Evolutionary conservation across 805 yeast genomes (phyloP), one percentile per base, ranked within the genome.

Genomic region (Yarrowia bubula): DNA sequence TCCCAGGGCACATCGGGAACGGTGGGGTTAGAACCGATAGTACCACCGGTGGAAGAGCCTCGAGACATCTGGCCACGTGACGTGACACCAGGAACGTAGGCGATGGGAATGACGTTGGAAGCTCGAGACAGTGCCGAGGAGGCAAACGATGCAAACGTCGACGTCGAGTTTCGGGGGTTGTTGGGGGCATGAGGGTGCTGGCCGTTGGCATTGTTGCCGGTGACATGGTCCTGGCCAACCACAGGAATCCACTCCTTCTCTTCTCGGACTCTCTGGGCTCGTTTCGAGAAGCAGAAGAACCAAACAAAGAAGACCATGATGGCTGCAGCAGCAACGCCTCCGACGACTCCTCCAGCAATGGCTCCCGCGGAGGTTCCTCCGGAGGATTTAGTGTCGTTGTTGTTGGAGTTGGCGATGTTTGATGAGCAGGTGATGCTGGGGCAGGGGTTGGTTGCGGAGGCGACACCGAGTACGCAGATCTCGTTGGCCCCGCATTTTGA

Each of bases 21-120:
- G 15, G 73, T 69, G 18, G 75, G 71, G 68, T 48, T 48, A 13
- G 55, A 48, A 2, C 35, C 64, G 65, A 65, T 68, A 65, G 42
- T 69, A 57, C 39, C 66, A 35, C 35, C 63, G 46, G 48, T 70
- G 65, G 53, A 67, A 28, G 55, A 48, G 32, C 18, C 55, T 3
- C 55, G 55, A 67, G 64, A 66, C 70, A 62, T 67, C 13, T 18
- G 33, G 13, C 50, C 70, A 15, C 65, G 68, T 42, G 70, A 67
- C 35, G 73, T 89, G 50, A 92, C 97, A 41, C 98, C 98, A 0
- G 98, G 98, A 67, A 92, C 90, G 73, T 92, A 92, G 2, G 96
- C 96, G 66, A 93, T 88, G 17, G 97, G 97, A 67, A 92, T 82
- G 68, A 92, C 86, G 75, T 92, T 92, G 13, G 96, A 89, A 4